Percentiles rank a stretch among this genome's conserved stretches.
phyloP scores from a whole-genome alignment of 2,329 filamentous ascomycete genomes.

The Ilyonectria sp. region DNA sequence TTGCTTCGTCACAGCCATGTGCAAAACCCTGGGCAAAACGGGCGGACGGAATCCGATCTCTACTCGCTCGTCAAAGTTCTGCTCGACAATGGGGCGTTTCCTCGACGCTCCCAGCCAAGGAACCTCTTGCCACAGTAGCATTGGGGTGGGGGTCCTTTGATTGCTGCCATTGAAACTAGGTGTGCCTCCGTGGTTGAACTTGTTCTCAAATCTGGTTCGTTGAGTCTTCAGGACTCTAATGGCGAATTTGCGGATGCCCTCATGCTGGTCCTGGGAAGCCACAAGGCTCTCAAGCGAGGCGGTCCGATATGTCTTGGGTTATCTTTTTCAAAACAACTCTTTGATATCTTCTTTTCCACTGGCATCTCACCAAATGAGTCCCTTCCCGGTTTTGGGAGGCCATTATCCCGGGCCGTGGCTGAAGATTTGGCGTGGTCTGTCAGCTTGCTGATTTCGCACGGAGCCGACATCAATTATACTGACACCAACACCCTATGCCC shows the following conservation, averaged over 20 bases:
- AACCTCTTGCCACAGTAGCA: background rate
- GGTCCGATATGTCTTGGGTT: background rate
- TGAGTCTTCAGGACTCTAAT: background rate
- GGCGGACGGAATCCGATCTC: background rate
- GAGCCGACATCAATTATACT: background rate
- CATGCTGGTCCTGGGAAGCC: background rate
- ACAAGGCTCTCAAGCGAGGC: background rate
- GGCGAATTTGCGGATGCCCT: conserved; percentile 1
- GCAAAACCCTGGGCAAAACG: background rate
- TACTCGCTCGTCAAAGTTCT: conserved; percentile 8
- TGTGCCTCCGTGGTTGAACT: background rate
- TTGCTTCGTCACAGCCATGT: conserved; percentile 4
- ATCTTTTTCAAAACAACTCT: too few relatives aligned
- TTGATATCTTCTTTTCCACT: too few relatives aligned
- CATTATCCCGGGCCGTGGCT: too few relatives aligned
- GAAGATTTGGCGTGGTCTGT: background rate
- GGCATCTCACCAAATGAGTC: too few relatives aligned
- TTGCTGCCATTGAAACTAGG: background rate
- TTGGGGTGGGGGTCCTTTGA: conserved; percentile 4
- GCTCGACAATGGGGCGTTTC: background rate
- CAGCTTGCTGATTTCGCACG: background rate
- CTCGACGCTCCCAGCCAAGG: background rate
- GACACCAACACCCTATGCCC: background rate
- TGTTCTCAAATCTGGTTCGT: background rate
- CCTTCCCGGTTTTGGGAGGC: too few relatives aligned